phyloP scores from a whole-genome alignment of 2,329 filamentous ascomycete genomes.

The Periconia sp. region DNA sequence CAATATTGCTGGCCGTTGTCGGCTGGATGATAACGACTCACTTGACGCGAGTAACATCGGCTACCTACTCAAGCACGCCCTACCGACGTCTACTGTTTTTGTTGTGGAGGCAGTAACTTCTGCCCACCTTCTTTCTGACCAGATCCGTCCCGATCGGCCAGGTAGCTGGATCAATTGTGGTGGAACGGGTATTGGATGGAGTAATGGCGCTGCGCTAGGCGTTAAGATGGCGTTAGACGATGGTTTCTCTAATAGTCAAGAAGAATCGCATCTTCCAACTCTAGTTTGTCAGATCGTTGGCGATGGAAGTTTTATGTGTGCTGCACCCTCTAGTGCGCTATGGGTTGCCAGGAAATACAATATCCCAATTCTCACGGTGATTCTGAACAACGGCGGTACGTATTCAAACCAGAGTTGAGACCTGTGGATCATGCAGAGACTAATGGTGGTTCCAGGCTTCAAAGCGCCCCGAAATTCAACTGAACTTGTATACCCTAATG shows the following conservation, averaged over 20 bases:
- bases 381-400: constrained; percentile 64
- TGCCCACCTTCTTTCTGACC: constrained; percentile 19
- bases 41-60: constrained; percentile 26
- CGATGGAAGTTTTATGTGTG: constrained; percentile 63
- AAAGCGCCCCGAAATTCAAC: constrained; percentile 65
- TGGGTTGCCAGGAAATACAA: constrained; percentile 63
- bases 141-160: constrained; percentile 30
- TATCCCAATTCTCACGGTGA: constrained; percentile 61
- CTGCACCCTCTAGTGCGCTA: constrained; percentile 61
- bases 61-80: constrained; percentile 8
- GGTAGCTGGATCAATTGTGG: constrained; percentile 62
- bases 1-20: too few relatives aligned
- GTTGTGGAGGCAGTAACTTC: constrained; percentile 20
- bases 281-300: constrained; percentile 62
- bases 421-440: constrained; percentile 1
- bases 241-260: constrained; percentile 46
- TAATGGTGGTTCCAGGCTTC: constrained; percentile 54
- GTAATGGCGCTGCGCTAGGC: constrained; percentile 58
- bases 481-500: constrained; percentile 64
- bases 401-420: neutral
- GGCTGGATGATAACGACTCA: constrained; percentile 19
- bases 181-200: constrained; percentile 61
- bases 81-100: constrained; percentile 17
- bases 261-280: constrained; percentile 49
- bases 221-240: constrained; percentile 54